Conservation (phyloP, 306 rosid species). For the Malus sylvestris region DNA sequence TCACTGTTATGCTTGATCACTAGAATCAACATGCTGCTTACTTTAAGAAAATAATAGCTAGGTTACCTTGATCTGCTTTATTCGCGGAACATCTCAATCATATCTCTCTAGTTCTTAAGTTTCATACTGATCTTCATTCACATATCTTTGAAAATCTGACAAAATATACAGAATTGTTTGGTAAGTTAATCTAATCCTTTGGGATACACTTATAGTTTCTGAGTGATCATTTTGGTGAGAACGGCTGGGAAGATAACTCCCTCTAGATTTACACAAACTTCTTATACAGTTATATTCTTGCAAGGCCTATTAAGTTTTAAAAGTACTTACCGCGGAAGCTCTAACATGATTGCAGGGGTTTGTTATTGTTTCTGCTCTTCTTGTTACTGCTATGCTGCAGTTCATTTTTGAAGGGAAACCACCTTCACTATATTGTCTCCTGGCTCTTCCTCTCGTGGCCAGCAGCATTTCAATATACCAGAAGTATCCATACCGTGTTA, state of each 20-base stretch:
- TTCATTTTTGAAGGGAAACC: constrained; percentile 91
- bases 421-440: constrained; percentile 74
- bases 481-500: constrained; percentile 69
- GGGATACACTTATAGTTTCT: background rate
- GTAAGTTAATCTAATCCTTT: background rate
- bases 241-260: background rate
- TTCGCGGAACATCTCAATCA: background rate
- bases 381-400: constrained; percentile 87
- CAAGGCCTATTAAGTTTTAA: background rate
- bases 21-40: background rate
- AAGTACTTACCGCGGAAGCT: background rate
- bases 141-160: background rate
- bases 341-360: constrained; percentile 73
- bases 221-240: constrained; percentile 8
- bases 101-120: background rate
- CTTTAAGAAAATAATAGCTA: background rate
- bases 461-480: constrained; percentile 82
- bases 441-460: constrained; percentile 82
- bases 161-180: background rate
- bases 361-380: constrained; percentile 89
- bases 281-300: background rate
- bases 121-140: background rate
- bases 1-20: background rate
- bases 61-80: background rate
- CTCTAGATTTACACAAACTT: background rate